A percentile compares a stretch with the other conserved stretches of the same genome.
These are phyloP conservation scores for Berkeleyomyces basicola DNA, from an alignment of 2,329 filamentous ascomycete genomes.

Conservation along the genomic window DNA sequence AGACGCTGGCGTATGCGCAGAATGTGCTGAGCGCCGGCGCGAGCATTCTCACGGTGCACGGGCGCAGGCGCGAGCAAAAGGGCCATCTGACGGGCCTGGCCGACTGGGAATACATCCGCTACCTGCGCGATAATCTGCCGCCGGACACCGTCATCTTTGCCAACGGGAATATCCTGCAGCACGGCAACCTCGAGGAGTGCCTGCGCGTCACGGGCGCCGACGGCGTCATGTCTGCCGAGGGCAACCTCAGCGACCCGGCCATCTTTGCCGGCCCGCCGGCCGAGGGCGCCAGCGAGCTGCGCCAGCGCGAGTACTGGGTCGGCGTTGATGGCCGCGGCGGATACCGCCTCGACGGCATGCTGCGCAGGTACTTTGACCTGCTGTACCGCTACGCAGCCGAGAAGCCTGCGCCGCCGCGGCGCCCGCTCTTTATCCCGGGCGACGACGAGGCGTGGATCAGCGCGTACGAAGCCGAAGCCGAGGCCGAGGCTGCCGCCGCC, in stretches of 20 bases:
- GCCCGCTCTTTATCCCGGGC: constrained; percentile 56
- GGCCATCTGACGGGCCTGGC: constrained; percentile 87
- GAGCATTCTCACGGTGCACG: constrained; percentile 86
- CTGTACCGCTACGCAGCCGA: constrained; percentile 63
- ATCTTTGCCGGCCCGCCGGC: constrained; percentile 40
- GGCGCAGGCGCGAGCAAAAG: constrained; percentile 77
- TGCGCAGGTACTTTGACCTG: constrained; percentile 80
- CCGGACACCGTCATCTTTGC: constrained; percentile 86
- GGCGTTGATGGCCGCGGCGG: constrained; percentile 64
- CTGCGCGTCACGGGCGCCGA: constrained; percentile 75
- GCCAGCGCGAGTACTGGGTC: constrained; percentile 74
- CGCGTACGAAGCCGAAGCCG: constrained; percentile 18
- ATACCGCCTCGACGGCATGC: constrained; percentile 74
- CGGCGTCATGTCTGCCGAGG: constrained; percentile 90
- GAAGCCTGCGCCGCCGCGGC: constrained; percentile 44
- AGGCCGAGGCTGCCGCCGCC: constrained; percentile 20
- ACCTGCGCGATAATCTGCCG: constrained; percentile 67
- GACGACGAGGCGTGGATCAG: constrained; percentile 32
- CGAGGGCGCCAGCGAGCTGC: constrained; percentile 25
- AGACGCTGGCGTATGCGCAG: constrained; percentile 74
- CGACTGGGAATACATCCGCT: constrained; percentile 76
- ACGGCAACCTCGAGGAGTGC: constrained; percentile 61
- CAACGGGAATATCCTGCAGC: constrained; percentile 82
- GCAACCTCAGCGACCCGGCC: constrained; percentile 78
- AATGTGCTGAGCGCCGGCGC: constrained; percentile 78